Evolutionary conservation across 371 early-diverging fungal genomes (phyloP).

Genomic region (Mortierella sp.): DNA sequence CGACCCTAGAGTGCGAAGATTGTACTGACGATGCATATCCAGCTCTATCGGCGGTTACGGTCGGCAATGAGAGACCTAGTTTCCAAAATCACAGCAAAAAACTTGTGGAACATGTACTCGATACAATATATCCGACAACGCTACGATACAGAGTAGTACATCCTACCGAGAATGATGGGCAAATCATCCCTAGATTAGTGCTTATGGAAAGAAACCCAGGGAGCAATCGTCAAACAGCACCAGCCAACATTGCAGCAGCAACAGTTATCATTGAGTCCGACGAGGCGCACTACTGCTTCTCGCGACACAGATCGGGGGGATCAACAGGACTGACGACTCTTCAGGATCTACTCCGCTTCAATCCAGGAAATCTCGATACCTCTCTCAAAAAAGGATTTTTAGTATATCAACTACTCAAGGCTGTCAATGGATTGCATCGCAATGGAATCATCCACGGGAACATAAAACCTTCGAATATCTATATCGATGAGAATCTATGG

Average conservation of each 20-base stretch:
- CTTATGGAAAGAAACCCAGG: slow-evolving; percentile 8
- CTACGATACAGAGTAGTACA: slow-evolving; percentile 34
- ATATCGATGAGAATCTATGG: slow-evolving; percentile 77
- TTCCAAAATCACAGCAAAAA: slow-evolving; percentile 14
- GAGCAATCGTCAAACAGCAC: slow-evolving; percentile 11
- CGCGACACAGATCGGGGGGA: slow-evolving; percentile 65
- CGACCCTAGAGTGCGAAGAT: slow-evolving; percentile 40
- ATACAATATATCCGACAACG: slow-evolving; percentile 44
- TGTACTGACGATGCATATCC: background rate
- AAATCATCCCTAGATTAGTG: slow-evolving; percentile 20
- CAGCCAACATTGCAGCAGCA: slow-evolving; percentile 68
- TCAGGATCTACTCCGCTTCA: slow-evolving; percentile 72
- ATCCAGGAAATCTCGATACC: slow-evolving; percentile 72
- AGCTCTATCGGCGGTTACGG: background rate
- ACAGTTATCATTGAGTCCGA: slow-evolving; percentile 73
- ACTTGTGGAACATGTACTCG: slow-evolving; percentile 41
- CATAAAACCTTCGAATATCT: slow-evolving; percentile 70
- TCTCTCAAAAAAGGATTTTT: slow-evolving; percentile 73
- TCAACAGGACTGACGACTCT: slow-evolving; percentile 63
- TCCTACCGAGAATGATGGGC: slow-evolving; percentile 20
- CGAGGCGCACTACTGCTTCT: slow-evolving; percentile 66
- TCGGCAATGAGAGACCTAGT: background rate
- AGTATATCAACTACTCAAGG: slow-evolving; percentile 68
- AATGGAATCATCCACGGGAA: slow-evolving; percentile 72
- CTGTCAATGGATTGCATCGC: slow-evolving; percentile 66